Evolutionary conservation across 345 rosid species (phyloP).

Genomic region (Camelina laxa): DNA sequence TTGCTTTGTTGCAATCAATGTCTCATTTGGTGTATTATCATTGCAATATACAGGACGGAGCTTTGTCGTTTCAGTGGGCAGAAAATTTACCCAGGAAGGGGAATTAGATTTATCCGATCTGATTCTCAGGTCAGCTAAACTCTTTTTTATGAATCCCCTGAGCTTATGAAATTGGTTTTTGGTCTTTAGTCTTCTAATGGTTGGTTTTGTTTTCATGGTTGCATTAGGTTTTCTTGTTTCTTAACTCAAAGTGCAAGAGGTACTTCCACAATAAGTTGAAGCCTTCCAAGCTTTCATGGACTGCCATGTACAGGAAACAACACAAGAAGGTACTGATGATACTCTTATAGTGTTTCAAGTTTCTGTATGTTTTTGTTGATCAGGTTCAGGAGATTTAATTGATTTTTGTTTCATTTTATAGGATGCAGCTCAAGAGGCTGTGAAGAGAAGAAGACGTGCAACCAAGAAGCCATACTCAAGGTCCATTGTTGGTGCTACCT

Average conservation of each 20-base stretch:
- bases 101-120: conserved; percentile 47
- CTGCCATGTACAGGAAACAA: conserved; percentile 81
- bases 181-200: neutral
- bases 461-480: conserved; percentile 83
- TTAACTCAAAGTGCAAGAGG: conserved; percentile 89
- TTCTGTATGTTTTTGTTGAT: neutral
- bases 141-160: neutral
- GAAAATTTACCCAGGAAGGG: conserved; percentile 49
- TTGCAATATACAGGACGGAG: conserved; percentile 37
- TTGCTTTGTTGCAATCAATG: neutral
- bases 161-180: neutral
- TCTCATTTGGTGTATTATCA: neutral
- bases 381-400: too few species aligned
- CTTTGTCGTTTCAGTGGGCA: conserved; percentile 52
- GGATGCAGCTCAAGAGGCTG: conserved; percentile 80
- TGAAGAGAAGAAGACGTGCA: conserved; percentile 65
- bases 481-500: conserved; percentile 79
- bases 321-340: conserved; percentile 62
- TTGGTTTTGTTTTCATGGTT: neutral
- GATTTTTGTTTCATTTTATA: neutral
- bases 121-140: conserved; percentile 46
- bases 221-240: conserved; percentile 80
- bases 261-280: conserved; percentile 91
- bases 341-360: too few species aligned
- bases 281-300: conserved; percentile 92